These are phyloP conservation scores for Blastocrithidia nonstop DNA, from an alignment of 208 protist genomes.

Conservation along the genomic window DNA sequence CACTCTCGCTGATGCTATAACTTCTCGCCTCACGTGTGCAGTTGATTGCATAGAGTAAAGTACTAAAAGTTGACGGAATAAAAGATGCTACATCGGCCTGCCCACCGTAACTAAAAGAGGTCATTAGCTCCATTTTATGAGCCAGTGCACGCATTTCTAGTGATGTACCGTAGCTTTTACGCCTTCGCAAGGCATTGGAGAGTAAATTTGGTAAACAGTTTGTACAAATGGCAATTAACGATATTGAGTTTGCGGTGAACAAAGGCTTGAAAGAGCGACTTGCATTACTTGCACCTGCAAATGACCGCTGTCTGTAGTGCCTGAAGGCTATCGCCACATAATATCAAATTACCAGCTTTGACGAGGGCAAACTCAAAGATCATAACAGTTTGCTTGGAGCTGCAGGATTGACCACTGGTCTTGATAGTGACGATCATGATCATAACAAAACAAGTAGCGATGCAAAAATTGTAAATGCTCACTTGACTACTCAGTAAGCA, in stretches of 20 bases:
- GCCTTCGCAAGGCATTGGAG: conserved; percentile 59
- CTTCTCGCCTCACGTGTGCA: conserved; percentile 67
- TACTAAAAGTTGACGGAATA: conserved; percentile 15
- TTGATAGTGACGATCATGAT: neutral
- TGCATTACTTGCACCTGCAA: conserved; percentile 46
- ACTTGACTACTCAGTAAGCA: no score
- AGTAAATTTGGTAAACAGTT: conserved; percentile 77
- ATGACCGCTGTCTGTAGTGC: conserved; percentile 73
- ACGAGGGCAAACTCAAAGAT: conserved; percentile 48
- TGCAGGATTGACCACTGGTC: conserved; percentile 6
- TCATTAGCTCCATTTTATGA: conserved; percentile 76
- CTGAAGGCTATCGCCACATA: conserved; percentile 64
- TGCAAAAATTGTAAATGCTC: neutral
- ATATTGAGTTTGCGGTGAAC: conserved; percentile 81
- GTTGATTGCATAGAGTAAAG: conserved; percentile 63
- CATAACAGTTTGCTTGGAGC: conserved; percentile 44
- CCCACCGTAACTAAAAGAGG: conserved; percentile 83
- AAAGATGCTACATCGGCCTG: conserved; percentile 34
- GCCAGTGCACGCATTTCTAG: conserved; percentile 49
- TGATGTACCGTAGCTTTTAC: conserved; percentile 48
- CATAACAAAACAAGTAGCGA: neutral
- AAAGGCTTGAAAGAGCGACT: conserved; percentile 74
- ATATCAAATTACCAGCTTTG: conserved; percentile 59
- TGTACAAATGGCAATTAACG: conserved; percentile 58
- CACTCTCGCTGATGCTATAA: conserved; percentile 72